Base-by-base conservation (phyloP, 306 rosid genomes). In the Begonia fuchsioides region DNA sequence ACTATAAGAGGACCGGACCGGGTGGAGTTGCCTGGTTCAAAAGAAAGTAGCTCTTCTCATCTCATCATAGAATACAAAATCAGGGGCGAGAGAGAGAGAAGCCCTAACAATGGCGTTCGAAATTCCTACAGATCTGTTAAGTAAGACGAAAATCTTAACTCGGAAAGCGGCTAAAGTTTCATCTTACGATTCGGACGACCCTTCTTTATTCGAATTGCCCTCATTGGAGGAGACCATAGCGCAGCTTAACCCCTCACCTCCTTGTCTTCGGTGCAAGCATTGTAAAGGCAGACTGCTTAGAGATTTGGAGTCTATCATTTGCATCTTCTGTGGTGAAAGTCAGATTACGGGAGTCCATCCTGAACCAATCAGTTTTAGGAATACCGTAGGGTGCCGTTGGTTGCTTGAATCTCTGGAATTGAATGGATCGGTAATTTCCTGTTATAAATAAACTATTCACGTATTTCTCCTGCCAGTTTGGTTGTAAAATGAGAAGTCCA, bases 211-310 rank as follows among this genome's bases (percentile, higher is more conserved):
- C 0, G 72, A 51, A 61, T 75, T 82, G 35, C 79, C 92, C 43
- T 75, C 87, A 11, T 61, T 64, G 9, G 62, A 79, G 17, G 78
- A 84, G 64, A 61, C 94, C 52, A 52, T 81, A 20, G 72, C 85
- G 0, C 52, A 67, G 51, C 74, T 92, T 50, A 87, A 92, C 73
- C 87, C 94, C 2, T 82, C 95, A 2, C 93, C 87, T 12, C 78
- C 81, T 6, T 58, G 77, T 56, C 93, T 82, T 35, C 80, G 98
- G 16, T 85, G 95, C 70, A 74, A 72, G 54, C 67, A 69, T 48
- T 92, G 98, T 72, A 66, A 72, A 12, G 98, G 81, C 5, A 76
- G 77, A 19, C 77, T 92, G 47, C 80, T 92, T 15, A 70, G 87
- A 1, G 98, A 78, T 35, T 11, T 73, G 5, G 67, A 74, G 41